phyloP scores from a whole-genome alignment of 2,329 filamentous ascomycete species.

The Domatiomyces catenatus region DNA sequence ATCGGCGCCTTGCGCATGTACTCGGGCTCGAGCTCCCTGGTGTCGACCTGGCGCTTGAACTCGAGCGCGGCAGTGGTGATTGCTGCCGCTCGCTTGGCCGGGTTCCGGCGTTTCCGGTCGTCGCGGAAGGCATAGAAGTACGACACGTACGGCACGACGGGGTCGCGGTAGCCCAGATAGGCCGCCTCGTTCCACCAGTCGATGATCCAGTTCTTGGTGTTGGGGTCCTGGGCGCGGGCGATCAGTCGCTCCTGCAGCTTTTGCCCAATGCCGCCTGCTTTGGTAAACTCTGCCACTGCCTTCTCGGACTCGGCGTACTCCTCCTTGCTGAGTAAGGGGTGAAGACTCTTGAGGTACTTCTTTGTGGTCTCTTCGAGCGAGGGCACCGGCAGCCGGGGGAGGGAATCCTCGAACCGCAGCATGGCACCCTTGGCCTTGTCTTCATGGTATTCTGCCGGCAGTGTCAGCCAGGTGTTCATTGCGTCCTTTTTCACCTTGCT shows the following conservation, averaged over 20 bases:
- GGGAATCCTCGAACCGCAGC: constrained; percentile 52
- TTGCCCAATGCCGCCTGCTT: constrained; percentile 68
- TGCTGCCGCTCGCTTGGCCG: constrained; percentile 81
- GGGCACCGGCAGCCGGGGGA: constrained; percentile 47
- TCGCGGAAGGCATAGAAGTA: constrained; percentile 99
- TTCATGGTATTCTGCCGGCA: constrained; percentile 44
- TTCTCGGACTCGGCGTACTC: constrained; percentile 52
- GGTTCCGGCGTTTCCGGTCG: constrained; percentile 73
- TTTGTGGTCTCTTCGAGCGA: constrained; percentile 48
- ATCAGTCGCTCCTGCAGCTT: constrained; percentile 77
- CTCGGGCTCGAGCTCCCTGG: constrained; percentile 73
- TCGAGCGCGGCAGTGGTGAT: constrained; percentile 73
- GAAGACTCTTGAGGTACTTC: constrained; percentile 52
- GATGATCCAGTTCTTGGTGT: constrained; percentile 80
- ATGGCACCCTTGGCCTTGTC: constrained; percentile 47
- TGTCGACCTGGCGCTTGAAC: constrained; percentile 87
- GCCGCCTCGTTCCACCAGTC: constrained; percentile 98
- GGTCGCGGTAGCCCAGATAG: constrained; percentile 85
- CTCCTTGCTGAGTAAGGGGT: constrained; percentile 42
- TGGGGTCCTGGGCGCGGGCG: constrained; percentile 62
- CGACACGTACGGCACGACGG: constrained; percentile 92
- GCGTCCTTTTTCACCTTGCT: not conserved
- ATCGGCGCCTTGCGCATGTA: constrained; percentile 98
- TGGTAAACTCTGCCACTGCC: constrained; percentile 75
- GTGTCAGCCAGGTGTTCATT: constrained; percentile 4